phyloP scores from a whole-genome alignment of 495 filamentous ascomycete species.

The Penicillium goetzii region DNA sequence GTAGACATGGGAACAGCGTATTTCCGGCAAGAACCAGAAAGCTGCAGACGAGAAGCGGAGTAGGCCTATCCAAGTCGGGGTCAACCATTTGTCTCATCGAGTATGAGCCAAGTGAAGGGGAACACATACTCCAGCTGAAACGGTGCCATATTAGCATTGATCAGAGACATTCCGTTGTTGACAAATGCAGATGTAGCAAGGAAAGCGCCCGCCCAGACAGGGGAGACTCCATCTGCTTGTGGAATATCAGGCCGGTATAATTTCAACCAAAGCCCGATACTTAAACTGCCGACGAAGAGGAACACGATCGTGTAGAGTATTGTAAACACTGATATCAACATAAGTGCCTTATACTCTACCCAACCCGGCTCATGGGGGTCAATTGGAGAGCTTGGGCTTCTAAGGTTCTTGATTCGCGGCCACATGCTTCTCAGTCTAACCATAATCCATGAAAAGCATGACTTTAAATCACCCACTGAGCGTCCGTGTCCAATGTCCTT shows the following conservation, averaged over 20 bases:
- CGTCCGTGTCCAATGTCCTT: slow-evolving; percentile 21
- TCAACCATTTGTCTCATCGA: slow-evolving; percentile 8
- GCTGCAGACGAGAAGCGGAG: slow-evolving; percentile 72
- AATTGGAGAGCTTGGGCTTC: slow-evolving; percentile 42
- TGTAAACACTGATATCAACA: slow-evolving; percentile 67
- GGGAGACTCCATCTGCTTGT: slow-evolving; percentile 64
- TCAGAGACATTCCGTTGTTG: slow-evolving; percentile 83
- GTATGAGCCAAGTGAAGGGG: not conserved
- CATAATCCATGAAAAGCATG: not conserved
- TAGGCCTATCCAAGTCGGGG: slow-evolving; percentile 35
- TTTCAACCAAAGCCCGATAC: slow-evolving; percentile 71
- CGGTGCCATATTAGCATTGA: slow-evolving; percentile 74
- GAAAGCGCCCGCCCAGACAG: slow-evolving; percentile 55
- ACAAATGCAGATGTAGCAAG: slow-evolving; percentile 70
- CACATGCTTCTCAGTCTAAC: slow-evolving; percentile 22
- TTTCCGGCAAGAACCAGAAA: slow-evolving; percentile 82
- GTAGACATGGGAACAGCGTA: slow-evolving; percentile 73
- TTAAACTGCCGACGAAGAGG: slow-evolving; percentile 70
- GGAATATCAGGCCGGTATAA: slow-evolving; percentile 59
- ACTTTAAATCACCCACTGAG: slow-evolving; percentile 15
- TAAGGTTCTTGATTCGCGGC: slow-evolving; percentile 29
- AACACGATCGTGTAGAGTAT: slow-evolving; percentile 72
- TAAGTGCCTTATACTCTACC: slow-evolving; percentile 74
- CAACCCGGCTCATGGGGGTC: slow-evolving; percentile 70
- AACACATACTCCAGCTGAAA: slow-evolving; percentile 39